Conservation (phyloP, 2,329 filamentous ascomycete genomes). For the Coleophoma eucalyptorum region DNA sequence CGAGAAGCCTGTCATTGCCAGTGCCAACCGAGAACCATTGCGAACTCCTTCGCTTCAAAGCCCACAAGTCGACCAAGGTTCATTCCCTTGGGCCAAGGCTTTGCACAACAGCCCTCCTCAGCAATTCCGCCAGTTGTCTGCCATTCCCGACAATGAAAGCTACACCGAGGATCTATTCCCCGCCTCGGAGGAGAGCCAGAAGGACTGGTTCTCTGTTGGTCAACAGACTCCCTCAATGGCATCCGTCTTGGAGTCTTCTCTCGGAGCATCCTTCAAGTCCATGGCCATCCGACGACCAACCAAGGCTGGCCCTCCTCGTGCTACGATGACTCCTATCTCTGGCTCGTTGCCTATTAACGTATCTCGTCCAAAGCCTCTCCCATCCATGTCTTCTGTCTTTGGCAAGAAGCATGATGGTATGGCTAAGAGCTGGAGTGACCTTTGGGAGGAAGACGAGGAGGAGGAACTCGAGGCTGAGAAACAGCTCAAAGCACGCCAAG, state of each 20-base stretch:
- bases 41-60: conserved; percentile 94
- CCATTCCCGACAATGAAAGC: conserved; percentile 73
- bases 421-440: conserved; percentile 98
- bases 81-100: conserved; percentile 94
- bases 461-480: conserved; percentile 62
- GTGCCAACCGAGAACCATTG: conserved; percentile 89
- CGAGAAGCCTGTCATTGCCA: conserved; percentile 72
- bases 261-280: conserved; percentile 79
- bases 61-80: conserved; percentile 73
- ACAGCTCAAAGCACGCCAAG: conserved; percentile 52
- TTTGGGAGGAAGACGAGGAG: conserved; percentile 91
- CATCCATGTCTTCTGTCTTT: conserved; percentile 68
- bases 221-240: conserved; percentile 76
- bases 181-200: conserved; percentile 63
- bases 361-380: conserved; percentile 64
- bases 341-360: conserved; percentile 76
- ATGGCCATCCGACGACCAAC: conserved; percentile 50
- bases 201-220: conserved; percentile 76
- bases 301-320: conserved; percentile 40
- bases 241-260: conserved; percentile 78
- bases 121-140: conserved; percentile 77
- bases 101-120: conserved; percentile 72
- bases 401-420: conserved; percentile 73
- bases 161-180: conserved; percentile 82
- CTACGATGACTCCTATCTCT: conserved; percentile 55